phyloP scores from a whole-genome alignment of 2,329 filamentous ascomycete species.

The Bertia moriformis region DNA sequence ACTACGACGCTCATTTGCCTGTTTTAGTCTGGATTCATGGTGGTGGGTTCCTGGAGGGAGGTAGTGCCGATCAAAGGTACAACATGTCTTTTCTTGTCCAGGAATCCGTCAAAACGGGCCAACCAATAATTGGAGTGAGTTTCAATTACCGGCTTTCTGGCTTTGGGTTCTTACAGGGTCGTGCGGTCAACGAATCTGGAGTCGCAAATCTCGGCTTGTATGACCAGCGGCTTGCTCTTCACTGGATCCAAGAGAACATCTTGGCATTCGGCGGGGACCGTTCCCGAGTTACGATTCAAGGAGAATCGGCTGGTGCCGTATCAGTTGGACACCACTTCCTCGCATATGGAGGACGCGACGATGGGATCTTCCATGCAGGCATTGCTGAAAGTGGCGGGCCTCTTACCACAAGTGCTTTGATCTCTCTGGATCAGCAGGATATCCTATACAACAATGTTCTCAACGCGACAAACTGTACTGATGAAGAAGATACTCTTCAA shows the following conservation, averaged over 20 bases:
- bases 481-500: conserved; percentile 15
- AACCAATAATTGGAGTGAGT: conserved; percentile 28
- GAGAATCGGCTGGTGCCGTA: conserved; percentile 25
- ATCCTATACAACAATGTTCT: conserved; percentile 17
- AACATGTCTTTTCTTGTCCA: conserved; percentile 43
- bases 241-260: conserved; percentile 38
- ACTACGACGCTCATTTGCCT: conserved; percentile 5
- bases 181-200: conserved; percentile 10
- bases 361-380: conserved; percentile 35
- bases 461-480: conserved; percentile 18
- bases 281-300: conserved; percentile 30
- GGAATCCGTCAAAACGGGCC: conserved; percentile 22
- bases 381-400: conserved; percentile 35
- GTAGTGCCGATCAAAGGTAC: conserved; percentile 30
- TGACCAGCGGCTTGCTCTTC: conserved; percentile 31
- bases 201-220: conserved; percentile 27
- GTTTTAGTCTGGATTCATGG: conserved; percentile 10
- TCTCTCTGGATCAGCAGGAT: conserved; percentile 16
- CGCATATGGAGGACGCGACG: conserved; percentile 38
- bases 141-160: conserved; percentile 28
- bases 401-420: conserved; percentile 13
- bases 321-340: conserved; percentile 29
- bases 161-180: conserved; percentile 26
- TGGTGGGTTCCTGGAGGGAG: conserved; percentile 26
- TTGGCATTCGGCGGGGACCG: conserved; percentile 32